Conservation (phyloP, 139 green algal species). For the Edaphochlamys debaryana region DNA sequence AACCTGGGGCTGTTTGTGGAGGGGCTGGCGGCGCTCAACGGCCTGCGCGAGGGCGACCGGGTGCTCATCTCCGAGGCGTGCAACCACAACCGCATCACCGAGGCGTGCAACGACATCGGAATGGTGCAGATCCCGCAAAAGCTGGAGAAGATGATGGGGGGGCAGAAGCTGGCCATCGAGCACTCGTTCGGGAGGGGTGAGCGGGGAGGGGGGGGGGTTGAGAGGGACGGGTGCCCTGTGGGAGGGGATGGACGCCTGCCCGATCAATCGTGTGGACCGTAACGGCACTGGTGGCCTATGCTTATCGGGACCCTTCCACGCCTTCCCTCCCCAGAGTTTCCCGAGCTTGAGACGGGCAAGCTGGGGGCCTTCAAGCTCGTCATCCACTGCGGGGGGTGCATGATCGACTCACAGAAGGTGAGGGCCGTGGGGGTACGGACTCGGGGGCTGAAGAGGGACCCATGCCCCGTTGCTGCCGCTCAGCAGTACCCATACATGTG, state of each 20-base stretch:
- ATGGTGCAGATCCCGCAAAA: constrained; percentile 68
- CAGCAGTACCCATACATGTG: no score
- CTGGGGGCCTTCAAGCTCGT: constrained; percentile 53
- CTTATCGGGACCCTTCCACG: no score
- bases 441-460: neutral
- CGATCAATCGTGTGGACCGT: no score
- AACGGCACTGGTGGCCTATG: no score
- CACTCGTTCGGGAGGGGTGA: constrained; percentile 67
- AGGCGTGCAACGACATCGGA: constrained; percentile 74
- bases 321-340: constrained; percentile 46
- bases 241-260: no score
- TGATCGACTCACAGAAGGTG: constrained; percentile 74
- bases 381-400: constrained; percentile 71
- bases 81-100: constrained; percentile 82
- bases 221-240: no score
- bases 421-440: no score
- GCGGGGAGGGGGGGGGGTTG: no score
- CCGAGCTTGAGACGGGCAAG: constrained; percentile 37
- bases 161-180: constrained; percentile 50
- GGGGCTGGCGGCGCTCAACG: constrained; percentile 53
- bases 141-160: constrained; percentile 42
- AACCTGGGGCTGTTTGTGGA: constrained; percentile 64
- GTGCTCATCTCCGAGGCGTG: constrained; percentile 75
- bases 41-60: constrained; percentile 25
- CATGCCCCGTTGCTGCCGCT: no score